These are phyloP conservation scores for Lipomyces mesembrius DNA, from an alignment of 805 yeast genomes.

Conservation along the genomic window DNA sequence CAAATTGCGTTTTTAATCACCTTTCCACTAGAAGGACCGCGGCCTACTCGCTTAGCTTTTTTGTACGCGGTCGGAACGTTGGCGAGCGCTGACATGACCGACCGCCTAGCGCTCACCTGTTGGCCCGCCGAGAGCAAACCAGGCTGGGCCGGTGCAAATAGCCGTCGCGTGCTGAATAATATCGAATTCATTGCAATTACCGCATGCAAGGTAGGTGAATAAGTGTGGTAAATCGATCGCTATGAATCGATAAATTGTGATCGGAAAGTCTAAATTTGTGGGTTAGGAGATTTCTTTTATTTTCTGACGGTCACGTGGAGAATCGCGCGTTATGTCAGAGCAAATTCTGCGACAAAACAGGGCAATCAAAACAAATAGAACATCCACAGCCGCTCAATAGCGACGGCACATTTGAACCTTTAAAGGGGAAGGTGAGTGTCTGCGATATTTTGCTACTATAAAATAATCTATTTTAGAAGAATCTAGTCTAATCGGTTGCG, in stretches of 20 bases:
- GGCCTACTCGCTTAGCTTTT: constrained; percentile 76
- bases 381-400: background rate
- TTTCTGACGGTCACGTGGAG: too few relatives aligned
- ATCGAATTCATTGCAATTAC: background rate
- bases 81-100: constrained; percentile 20
- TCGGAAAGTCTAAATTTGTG: too few relatives aligned
- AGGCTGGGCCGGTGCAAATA: background rate
- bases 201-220: too few relatives aligned
- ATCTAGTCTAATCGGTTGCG: background rate
- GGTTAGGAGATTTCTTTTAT: too few relatives aligned
- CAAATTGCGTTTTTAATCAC: constrained; percentile 12
- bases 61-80: constrained; percentile 40
- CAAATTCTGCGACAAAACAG: background rate
- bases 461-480: background rate
- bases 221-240: too few relatives aligned
- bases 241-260: too few relatives aligned
- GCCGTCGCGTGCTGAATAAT: background rate
- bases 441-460: background rate
- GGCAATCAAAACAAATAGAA: background rate
- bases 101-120: background rate
- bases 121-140: background rate
- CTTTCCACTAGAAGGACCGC: constrained; percentile 75
- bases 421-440: background rate
- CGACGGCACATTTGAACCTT: background rate
- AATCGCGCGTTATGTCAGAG: background rate